phyloP scores from a whole-genome alignment of 1,139 yeast species.

The Protomyces macrosporus region DNA sequence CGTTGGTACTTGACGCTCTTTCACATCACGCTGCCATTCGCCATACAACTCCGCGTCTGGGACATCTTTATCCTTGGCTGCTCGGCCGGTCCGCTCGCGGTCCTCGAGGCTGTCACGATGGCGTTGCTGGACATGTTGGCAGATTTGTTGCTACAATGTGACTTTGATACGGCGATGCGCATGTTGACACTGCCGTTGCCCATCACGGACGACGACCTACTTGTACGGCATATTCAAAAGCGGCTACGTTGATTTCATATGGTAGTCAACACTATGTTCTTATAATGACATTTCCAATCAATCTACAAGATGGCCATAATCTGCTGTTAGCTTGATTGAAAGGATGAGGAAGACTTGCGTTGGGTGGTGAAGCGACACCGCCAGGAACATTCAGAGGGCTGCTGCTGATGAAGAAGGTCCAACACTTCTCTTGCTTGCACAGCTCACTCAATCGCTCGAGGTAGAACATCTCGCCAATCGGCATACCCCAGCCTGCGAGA shows the following conservation, averaged over 20 bases:
- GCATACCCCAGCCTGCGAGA: constrained; percentile 37
- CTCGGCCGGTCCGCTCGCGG: constrained; percentile 13
- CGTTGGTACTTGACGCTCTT: constrained; percentile 34
- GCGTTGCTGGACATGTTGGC: constrained; percentile 21
- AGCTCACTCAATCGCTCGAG: constrained; percentile 34
- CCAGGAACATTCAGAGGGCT: constrained; percentile 37
- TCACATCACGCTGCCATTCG: constrained; percentile 32
- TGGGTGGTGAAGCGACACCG: constrained; percentile 38
- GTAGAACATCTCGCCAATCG: constrained; percentile 36
- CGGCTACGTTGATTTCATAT: background rate
- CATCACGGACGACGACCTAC: constrained; percentile 30
- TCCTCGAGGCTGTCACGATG: constrained; percentile 23
- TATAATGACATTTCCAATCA: background rate
- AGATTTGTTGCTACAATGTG: constrained; percentile 26
- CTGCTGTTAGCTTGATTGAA: background rate
- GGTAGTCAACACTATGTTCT: background rate
- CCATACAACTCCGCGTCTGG: constrained; percentile 33
- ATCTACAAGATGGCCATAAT: background rate
- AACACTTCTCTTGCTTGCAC: constrained; percentile 34
- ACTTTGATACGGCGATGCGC: constrained; percentile 33
- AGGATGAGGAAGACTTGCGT: constrained; percentile 26
- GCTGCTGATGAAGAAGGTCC: constrained; percentile 36
- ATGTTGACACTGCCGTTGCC: constrained; percentile 29
- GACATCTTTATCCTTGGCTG: constrained; percentile 30
- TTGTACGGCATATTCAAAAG: constrained; percentile 21